These are phyloP conservation scores for Amorphotheca resinae DNA, from an alignment of 495 filamentous ascomycete species.

Conservation along the genomic window DNA sequence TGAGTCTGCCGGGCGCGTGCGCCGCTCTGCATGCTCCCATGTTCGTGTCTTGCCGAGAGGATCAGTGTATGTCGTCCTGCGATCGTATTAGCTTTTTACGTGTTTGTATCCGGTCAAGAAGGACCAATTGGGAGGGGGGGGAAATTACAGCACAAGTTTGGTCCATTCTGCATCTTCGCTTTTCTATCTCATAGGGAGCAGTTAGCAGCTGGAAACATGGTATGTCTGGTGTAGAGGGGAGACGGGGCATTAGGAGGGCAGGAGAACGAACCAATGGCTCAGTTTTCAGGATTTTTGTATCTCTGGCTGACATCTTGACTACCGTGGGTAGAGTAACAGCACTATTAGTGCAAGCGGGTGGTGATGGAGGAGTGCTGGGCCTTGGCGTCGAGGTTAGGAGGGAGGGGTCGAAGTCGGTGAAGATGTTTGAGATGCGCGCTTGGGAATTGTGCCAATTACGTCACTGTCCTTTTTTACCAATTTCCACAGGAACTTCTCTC, in stretches of 20 bases:
- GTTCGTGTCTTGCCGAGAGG: slow-evolving; percentile 54
- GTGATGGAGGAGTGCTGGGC: too few species aligned
- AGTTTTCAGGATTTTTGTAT: slow-evolving; percentile 37
- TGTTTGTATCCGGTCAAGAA: too few species aligned
- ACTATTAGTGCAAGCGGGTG: too few species aligned
- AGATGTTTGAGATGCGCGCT: too few species aligned
- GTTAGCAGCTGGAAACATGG: too few species aligned
- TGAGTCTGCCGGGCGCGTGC: slow-evolving; percentile 53
- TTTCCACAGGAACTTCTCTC: too few species aligned
- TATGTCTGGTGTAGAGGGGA: slow-evolving; percentile 14
- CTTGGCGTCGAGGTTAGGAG: too few species aligned
- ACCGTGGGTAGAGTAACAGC: too few species aligned
- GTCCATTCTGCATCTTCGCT: slow-evolving; percentile 60
- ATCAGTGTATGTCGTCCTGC: slow-evolving; percentile 54
- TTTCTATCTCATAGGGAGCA: slow-evolving; percentile 6
- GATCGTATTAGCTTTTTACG: slow-evolving; percentile 31
- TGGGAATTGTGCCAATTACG: too few species aligned
- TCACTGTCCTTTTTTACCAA: too few species aligned
- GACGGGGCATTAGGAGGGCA: slow-evolving; percentile 18
- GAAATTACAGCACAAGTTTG: slow-evolving; percentile 37
- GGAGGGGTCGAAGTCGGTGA: too few species aligned
- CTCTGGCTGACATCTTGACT: slow-evolving; percentile 25
- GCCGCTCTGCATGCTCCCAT: slow-evolving; percentile 74
- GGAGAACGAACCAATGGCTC: slow-evolving; percentile 31
- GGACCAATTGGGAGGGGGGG: too few species aligned